These are phyloP conservation scores for Pistacia vera DNA, from an alignment of 345 rosid species.

Conservation along the genomic window DNA sequence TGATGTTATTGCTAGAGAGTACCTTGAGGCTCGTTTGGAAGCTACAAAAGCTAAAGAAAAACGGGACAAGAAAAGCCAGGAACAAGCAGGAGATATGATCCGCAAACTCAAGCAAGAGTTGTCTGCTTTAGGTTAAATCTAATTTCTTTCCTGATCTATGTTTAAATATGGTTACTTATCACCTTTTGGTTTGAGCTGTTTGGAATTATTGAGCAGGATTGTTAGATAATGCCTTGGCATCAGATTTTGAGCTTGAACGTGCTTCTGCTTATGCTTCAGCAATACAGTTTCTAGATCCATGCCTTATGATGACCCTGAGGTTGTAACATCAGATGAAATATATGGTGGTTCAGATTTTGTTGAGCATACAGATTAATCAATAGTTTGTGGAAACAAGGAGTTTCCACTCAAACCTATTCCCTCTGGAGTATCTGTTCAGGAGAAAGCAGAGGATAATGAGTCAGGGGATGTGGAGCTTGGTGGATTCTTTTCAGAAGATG, in stretches of 20 bases:
- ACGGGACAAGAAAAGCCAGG: slow-evolving; percentile 71
- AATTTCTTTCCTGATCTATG: slow-evolving; percentile 19
- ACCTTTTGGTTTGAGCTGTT: slow-evolving; percentile 31
- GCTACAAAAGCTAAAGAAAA: slow-evolving; percentile 80
- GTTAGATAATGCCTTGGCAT: slow-evolving; percentile 63
- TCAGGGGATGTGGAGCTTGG: slow-evolving; percentile 70
- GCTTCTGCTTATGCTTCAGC: slow-evolving; percentile 24
- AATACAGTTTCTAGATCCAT: slow-evolving; percentile 27
- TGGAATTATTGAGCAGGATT: slow-evolving; percentile 61
- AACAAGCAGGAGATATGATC: slow-evolving; percentile 63
- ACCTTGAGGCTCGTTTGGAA: slow-evolving; percentile 64
- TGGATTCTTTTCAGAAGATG: slow-evolving; percentile 62
- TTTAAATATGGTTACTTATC: slow-evolving; percentile 19
- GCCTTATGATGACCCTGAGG: slow-evolving; percentile 31
- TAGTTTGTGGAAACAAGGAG: slow-evolving; percentile 34
- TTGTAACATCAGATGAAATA: slow-evolving; percentile 21
- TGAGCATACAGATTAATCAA: slow-evolving; percentile 31
- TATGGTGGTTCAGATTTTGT: slow-evolving; percentile 21
- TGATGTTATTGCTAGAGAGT: slow-evolving; percentile 71
- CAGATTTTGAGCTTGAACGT: slow-evolving; percentile 51
- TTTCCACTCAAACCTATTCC: slow-evolving; percentile 30
- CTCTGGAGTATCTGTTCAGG: slow-evolving; percentile 29
- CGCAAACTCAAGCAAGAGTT: slow-evolving; percentile 89
- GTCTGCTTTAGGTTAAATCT: slow-evolving; percentile 69
- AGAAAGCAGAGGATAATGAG: slow-evolving; percentile 37